phyloP scores from a whole-genome alignment of 2,329 filamentous ascomycete genomes.

The Sporothrix euskadiensis region DNA sequence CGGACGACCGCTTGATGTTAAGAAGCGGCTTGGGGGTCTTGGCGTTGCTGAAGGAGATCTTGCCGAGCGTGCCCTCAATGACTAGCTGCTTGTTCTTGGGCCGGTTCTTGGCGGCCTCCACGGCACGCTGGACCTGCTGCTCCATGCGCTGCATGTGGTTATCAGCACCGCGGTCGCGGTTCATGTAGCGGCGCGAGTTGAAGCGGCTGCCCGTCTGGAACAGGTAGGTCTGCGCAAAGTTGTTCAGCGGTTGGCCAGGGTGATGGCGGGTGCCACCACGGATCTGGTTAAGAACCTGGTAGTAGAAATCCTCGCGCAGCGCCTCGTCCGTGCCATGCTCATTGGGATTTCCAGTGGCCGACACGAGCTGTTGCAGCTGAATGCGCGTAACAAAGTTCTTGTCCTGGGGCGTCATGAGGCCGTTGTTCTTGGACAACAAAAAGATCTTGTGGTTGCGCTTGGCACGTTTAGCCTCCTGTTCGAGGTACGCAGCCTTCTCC shows the following conservation, averaged over 20 bases:
- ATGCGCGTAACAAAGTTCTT: constrained; percentile 99
- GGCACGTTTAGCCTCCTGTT: constrained; percentile 89
- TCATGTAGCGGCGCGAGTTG: constrained; percentile 69
- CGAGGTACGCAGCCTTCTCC: constrained; percentile 78
- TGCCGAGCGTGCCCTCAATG: constrained; percentile 92
- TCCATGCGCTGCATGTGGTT: constrained; percentile 99
- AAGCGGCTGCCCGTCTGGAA: constrained; percentile 90
- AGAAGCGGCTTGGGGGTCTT: constrained; percentile 94
- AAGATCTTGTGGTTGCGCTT: constrained; percentile 99
- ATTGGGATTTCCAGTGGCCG: constrained; percentile 83
- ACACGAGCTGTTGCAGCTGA: constrained; percentile 91
- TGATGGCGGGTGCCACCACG: constrained; percentile 86
- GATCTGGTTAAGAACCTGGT: constrained; percentile 95
- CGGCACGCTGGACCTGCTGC: constrained; percentile 94
- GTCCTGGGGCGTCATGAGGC: constrained; percentile 97
- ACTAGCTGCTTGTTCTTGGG: constrained; percentile 97
- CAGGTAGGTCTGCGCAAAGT: constrained; percentile 96
- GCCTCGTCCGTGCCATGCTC: constrained; percentile 78
- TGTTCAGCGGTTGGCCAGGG: constrained; percentile 87
- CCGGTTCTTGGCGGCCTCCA: constrained; percentile 95
- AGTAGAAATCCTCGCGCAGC: constrained; percentile 94
- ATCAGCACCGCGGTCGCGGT: constrained; percentile 71
- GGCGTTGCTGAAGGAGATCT: constrained; percentile 98
- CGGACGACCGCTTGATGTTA: constrained; percentile 75
- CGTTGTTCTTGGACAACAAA: constrained; percentile 88